A percentile compares a stretch with the other conserved stretches of the same genome.
Evolutionary conservation across 768 basidiomycete species (phyloP).

Genomic region (Russula abietina): DNA sequence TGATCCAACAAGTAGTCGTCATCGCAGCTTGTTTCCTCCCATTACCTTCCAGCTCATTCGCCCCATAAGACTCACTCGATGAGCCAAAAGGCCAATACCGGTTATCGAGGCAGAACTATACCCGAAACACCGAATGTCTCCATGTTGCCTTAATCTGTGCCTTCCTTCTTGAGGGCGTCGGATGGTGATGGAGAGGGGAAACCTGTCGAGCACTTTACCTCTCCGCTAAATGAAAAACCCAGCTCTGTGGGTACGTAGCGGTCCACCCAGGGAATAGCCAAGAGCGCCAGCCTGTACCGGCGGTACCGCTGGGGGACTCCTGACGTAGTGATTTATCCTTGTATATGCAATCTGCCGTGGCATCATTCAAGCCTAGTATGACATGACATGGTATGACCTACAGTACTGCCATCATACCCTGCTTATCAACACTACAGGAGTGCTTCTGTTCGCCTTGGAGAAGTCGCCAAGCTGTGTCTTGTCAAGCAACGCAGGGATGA

Average conservation of each 20-base stretch:
- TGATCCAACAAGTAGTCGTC: background rate
- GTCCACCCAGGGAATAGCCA: background rate
- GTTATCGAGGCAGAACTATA: background rate
- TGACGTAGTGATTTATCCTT: slow-evolving; percentile 5
- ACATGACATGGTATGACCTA: slow-evolving; percentile 1
- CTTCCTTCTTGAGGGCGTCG: background rate
- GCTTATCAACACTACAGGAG: slow-evolving; percentile 8
- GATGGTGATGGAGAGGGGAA: background rate
- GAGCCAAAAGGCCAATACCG: background rate
- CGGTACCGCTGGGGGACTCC: too few species aligned
- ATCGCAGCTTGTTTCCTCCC: background rate
- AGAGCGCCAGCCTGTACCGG: background rate
- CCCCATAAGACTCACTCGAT: background rate
- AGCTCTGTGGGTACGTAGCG: background rate
- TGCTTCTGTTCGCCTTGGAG: background rate
- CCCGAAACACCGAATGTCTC: background rate
- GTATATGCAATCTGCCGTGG: background rate
- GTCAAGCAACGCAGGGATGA: background rate
- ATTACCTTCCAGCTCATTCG: background rate
- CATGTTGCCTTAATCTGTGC: slow-evolving; percentile 10
- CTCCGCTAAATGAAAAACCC: background rate
- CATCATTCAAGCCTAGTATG: background rate
- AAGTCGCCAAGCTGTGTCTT: background rate
- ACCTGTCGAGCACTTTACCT: background rate
- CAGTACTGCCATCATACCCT: background rate